A percentile compares a stretch with the other conserved stretches of the same genome.
phyloP scores from a whole-genome alignment of 139 green algal genomes.

The Chlamydomonas incerta region DNA sequence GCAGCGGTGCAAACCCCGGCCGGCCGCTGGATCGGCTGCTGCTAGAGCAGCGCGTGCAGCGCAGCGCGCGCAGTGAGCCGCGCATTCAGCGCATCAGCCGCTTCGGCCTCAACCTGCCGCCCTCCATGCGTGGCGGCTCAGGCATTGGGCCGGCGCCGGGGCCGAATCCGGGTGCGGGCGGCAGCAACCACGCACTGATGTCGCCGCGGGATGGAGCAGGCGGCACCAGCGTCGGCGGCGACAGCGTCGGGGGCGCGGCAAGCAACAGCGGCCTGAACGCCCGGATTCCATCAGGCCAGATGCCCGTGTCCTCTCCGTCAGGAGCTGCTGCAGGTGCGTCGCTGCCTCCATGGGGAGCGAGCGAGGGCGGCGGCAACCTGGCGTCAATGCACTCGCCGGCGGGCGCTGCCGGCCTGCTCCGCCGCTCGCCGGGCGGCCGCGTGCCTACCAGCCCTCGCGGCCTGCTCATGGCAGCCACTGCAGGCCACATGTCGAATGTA shows the following conservation, averaged over 20 bases:
- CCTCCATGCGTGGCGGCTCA: not conserved
- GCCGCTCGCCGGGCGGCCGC: not conserved
- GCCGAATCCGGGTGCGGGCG: not conserved
- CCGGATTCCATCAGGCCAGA: no score
- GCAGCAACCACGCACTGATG: not conserved
- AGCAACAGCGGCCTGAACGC: no score
- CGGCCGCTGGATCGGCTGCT: slow-evolving; percentile 23
- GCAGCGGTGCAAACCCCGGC: not conserved
- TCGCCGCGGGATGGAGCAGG: no score
- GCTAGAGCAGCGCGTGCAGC: slow-evolving; percentile 32
- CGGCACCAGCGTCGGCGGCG: no score
- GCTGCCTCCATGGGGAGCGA: no score
- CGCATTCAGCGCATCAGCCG: slow-evolving; percentile 27
- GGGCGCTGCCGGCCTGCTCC: not conserved
- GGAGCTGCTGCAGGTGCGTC: no score
- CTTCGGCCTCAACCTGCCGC: slow-evolving; percentile 1
- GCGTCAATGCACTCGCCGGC: no score
- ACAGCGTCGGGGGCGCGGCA: no score
- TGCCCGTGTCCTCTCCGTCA: no score
- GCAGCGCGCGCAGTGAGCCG: slow-evolving; percentile 31
- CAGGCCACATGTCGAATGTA: no score
- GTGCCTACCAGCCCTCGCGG: not conserved
- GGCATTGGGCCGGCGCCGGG: not conserved
- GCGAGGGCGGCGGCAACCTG: no score
- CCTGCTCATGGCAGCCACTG: not conserved